Base-by-base conservation (phyloP, 2,329 filamentous ascomycete genomes). In the Thelonectria rubi region DNA sequence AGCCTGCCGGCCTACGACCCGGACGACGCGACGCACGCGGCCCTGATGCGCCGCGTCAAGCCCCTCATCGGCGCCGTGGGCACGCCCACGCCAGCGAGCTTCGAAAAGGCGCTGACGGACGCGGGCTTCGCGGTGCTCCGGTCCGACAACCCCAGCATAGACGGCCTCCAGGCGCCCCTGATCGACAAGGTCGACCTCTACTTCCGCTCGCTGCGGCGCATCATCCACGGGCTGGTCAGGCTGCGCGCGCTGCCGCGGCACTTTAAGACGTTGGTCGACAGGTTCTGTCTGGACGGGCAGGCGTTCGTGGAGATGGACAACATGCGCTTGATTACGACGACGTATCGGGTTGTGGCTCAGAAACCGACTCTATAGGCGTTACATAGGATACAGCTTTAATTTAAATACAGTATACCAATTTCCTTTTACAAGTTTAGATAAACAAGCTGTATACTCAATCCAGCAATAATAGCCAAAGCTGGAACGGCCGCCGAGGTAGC, bases 141-240 rank as follows among this genome's bases (percentile, higher is more conserved):
- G 32, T 56, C 58, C 7, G 58, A 61, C 21, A 61, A 56, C 14
- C 58, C 58, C 4, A 61, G 58, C 39, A 52, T 61, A 18, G 52
- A 26, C 20, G 53, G 58, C 6, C 46, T 61, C 2, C 58, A 61
- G 11, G 53, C 53, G 3, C 48, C 48, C 2, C 34, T 61, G 10
- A 61, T 61, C 10, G 58, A 61, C 52, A 61, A 56, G 26, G 58
- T 61, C 2, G 58, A 61, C 53, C 53, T 61, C 14, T 61, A 61
- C 15, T 61, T 61, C 12, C 52, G 58, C 9, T 37, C 42, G 9
- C 17, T 61, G 42, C 51, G 58, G 17, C 58, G 42, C 7, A 17
- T 48, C 9, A 61, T 56, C 34, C 58, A 52, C 11, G 58, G 58
- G 5, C 18, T 61, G 15, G 53, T 56, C 3, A 61, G 30, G 7